These are phyloP conservation scores for Cryptosporidium ryanae DNA, from an alignment of 169 alveolate species.

Conservation along the genomic window DNA sequence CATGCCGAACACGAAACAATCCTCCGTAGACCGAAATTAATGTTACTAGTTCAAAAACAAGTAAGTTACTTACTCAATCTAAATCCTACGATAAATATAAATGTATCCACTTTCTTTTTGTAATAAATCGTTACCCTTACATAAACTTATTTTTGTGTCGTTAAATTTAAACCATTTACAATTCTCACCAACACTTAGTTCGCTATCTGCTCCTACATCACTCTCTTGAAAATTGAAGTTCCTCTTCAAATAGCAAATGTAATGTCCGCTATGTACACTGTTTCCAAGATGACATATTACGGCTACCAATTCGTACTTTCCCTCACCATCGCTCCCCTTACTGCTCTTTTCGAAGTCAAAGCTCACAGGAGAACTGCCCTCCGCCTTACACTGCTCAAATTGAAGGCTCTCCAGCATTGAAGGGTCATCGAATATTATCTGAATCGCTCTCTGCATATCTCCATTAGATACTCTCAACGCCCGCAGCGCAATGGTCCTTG, in stretches of 20 bases:
- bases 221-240: no score
- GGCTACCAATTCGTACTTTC: slow-evolving; percentile 83
- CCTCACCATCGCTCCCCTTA: slow-evolving; percentile 51
- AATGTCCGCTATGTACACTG: slow-evolving; percentile 89
- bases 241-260: slow-evolving; percentile 84
- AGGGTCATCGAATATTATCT: slow-evolving; percentile 60
- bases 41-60: no score
- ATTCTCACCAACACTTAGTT: neutral
- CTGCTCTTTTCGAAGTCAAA: neutral
- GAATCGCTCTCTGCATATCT: slow-evolving; percentile 45
- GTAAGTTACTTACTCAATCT: neutral
- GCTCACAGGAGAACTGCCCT: neutral
- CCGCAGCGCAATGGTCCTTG: slow-evolving; percentile 16
- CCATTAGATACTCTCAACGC: slow-evolving; percentile 16
- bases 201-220: neutral
- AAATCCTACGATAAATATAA: slow-evolving; percentile 42
- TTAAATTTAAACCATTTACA: slow-evolving; percentile 49
- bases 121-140: slow-evolving; percentile 10
- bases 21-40: no score
- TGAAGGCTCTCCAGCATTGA: slow-evolving; percentile 15
- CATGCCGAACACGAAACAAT: no score
- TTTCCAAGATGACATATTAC: slow-evolving; percentile 88
- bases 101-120: slow-evolving; percentile 53
- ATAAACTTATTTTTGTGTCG: slow-evolving; percentile 20
- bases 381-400: neutral